Conservation (phyloP, 371 early-diverging fungal genomes). For the Mucor irregularis region DNA sequence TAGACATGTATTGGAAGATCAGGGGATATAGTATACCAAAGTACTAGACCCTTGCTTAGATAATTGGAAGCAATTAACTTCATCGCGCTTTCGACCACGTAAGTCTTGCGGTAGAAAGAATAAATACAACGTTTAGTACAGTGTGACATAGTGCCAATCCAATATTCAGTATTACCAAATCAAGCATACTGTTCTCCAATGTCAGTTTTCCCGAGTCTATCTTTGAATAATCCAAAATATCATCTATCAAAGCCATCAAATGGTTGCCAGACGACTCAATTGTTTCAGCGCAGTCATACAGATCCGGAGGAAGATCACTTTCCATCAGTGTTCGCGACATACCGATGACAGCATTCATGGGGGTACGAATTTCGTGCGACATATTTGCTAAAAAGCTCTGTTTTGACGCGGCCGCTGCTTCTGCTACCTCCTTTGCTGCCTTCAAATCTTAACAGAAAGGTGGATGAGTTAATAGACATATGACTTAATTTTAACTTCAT, state of each 20-base stretch:
- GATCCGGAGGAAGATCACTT: slow-evolving; percentile 51
- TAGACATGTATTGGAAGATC: slow-evolving; percentile 44
- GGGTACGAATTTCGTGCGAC: slow-evolving; percentile 59
- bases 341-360: slow-evolving; percentile 61
- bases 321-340: slow-evolving; percentile 58
- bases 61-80: slow-evolving; percentile 15
- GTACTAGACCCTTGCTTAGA: slow-evolving; percentile 40
- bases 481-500: background rate
- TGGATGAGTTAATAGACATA: background rate
- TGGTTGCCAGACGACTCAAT: slow-evolving; percentile 23
- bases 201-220: slow-evolving; percentile 47
- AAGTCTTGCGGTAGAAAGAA: slow-evolving; percentile 1
- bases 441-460: slow-evolving; percentile 37
- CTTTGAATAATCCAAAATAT: slow-evolving; percentile 54
- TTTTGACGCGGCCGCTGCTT: slow-evolving; percentile 54
- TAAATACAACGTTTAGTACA: slow-evolving; percentile 42
- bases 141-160: slow-evolving; percentile 15
- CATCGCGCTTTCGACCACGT: slow-evolving; percentile 23
- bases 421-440: slow-evolving; percentile 54
- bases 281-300: slow-evolving; percentile 55
- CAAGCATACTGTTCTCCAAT: slow-evolving; percentile 29
- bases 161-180: slow-evolving; percentile 8
- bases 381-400: slow-evolving; percentile 61
- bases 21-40: slow-evolving; percentile 47
- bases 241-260: slow-evolving; percentile 29